Base-by-base conservation (phyloP, 129 eudicot species). In the Saposhnikovia divaricata region DNA sequence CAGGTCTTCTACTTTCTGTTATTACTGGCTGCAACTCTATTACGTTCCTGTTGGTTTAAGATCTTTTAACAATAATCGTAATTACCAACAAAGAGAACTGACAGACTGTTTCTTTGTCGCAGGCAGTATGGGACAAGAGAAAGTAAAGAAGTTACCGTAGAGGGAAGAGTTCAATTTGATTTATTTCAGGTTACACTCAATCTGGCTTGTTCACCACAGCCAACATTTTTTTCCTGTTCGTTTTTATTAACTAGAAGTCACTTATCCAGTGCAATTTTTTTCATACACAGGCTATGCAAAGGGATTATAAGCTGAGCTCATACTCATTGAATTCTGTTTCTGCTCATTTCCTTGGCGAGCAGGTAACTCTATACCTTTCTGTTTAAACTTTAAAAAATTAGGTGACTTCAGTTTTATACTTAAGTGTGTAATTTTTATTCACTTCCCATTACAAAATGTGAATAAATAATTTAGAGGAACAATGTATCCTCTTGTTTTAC, bases 151-250 rank as follows among this genome's bases (percentile, higher is more conserved):
- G 90, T 92, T 78, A 83, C 86, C 12, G 71, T 96, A 42, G 99
- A 96, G 88, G 99, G 99, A 82, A 90, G 99, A 88, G 96, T 96
- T 81, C 99, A 96, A 78, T 92, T 96, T 87, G 99, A 96, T 89
- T 87, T 96, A 88, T 84, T 96, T 84, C 99, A 96, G 99, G 99
- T 92, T 77, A 68, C 38, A 0, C 57, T 45, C 53, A 2, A 16
- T 75, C 21, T 28, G 42, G 42, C 78, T 25, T 73, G 38, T 73
- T 73, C 31, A 18, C 76, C 2, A 40, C 31, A 44, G 42, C 42
- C 47, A 46, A 28, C 11, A n/a, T 23, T n/a, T 74, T 75, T 23
- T 73, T 4, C 14, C 44, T 75, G 34, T 27, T 75, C 13, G 5
- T 74, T 27, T 2, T 13, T 13, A 45, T 75, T 50, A 34, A 28